A percentile compares a stretch with the other conserved stretches of the same genome.
phyloP scores from a whole-genome alignment of 1,284 basidiomycete genomes.

The Leccinum cinnamomeum region DNA sequence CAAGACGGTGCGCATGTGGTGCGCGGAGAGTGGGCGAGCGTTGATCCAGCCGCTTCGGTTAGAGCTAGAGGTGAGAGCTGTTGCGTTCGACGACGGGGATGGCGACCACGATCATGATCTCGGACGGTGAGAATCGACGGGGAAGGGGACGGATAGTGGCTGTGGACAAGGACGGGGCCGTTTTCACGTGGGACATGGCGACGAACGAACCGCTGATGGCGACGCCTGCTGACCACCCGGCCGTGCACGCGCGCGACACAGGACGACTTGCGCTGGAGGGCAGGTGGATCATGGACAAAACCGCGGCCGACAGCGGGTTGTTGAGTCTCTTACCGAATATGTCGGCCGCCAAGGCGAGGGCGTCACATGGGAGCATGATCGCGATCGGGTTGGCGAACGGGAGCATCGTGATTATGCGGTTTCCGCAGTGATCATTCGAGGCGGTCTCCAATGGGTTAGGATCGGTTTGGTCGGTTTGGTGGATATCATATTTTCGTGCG shows the following conservation, averaged over 20 bases:
- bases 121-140: not conserved
- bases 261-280: conserved; percentile 24
- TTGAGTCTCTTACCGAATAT: conserved; percentile 31
- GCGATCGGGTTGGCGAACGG: conserved; percentile 34
- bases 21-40: conserved; percentile 20
- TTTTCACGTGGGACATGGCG: conserved; percentile 32
- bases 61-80: conserved; percentile 20
- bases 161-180: conserved; percentile 21
- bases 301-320: conserved; percentile 5
- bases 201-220: conserved; percentile 25
- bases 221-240: conserved; percentile 24
- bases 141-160: conserved; percentile 23
- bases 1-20: conserved; percentile 34
- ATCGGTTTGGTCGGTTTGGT: not conserved
- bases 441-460: not conserved
- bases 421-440: conserved; percentile 14
- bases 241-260: not conserved
- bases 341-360: conserved; percentile 28
- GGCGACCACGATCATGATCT: not conserved
- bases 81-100: conserved; percentile 26
- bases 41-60: conserved; percentile 25
- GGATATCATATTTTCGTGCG: not conserved
- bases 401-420: conserved; percentile 29
- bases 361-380: conserved; percentile 25
- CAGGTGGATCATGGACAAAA: conserved; percentile 26